Evolutionary conservation across 257 asterid species (phyloP).

Genomic region (Scutellaria baicalensis): DNA sequence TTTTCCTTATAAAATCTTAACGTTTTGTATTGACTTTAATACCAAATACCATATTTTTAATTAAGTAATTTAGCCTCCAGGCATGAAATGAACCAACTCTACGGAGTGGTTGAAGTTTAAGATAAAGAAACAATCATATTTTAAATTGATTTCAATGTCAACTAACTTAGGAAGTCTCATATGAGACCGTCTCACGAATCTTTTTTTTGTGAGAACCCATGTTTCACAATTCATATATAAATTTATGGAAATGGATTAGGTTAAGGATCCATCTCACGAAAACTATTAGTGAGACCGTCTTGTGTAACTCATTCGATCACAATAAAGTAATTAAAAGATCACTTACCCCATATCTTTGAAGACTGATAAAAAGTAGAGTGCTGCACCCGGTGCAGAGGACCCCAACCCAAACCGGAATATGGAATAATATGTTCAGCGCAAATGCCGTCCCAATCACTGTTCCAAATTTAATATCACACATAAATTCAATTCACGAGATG

Average conservation of each 20-base stretch:
- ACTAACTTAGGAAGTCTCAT: too few relatives aligned
- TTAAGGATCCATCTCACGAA: too few relatives aligned
- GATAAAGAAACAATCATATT: too few relatives aligned
- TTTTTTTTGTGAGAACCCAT: too few relatives aligned
- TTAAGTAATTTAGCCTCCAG: not conserved
- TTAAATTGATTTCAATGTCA: too few relatives aligned
- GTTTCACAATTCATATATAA: too few relatives aligned
- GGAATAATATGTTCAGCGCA: conserved; percentile 72
- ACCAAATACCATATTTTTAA: not conserved
- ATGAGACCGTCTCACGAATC: too few relatives aligned
- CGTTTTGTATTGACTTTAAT: not conserved
- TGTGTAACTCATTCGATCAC: too few relatives aligned
- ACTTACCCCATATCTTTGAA: conserved; percentile 84
- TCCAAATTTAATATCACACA: not conserved
- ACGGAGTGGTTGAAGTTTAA: conserved; percentile 9
- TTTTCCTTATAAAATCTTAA: not conserved
- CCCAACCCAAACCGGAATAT: conserved; percentile 84
- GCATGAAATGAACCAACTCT: not conserved
- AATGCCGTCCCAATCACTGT: conserved; percentile 95
- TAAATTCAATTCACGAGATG: too few relatives aligned
- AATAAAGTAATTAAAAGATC: not conserved
- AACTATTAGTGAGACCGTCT: too few relatives aligned
- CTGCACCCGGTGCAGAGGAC: conserved; percentile 82
- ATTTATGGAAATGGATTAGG: too few relatives aligned
- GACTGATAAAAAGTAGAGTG: conserved; percentile 67